These are phyloP conservation scores for Citeromyces siamensis DNA, from an alignment of 1,139 yeast species.

Conservation along the genomic window DNA sequence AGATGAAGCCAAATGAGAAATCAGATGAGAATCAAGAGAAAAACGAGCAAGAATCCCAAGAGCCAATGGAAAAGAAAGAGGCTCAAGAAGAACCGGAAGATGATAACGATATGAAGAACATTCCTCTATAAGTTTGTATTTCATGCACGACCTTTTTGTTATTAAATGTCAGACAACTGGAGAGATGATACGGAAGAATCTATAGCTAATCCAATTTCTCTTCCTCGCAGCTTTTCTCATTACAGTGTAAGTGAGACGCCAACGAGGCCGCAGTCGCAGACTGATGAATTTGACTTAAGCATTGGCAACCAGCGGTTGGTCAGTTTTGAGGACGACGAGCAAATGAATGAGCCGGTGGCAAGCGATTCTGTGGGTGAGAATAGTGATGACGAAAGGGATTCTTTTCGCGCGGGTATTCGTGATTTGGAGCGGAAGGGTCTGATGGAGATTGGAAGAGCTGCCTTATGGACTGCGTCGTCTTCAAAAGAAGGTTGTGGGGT, in stretches of 20 bases:
- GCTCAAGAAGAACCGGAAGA: slow-evolving; percentile 6
- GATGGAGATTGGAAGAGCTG: slow-evolving; percentile 68
- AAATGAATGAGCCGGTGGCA: neutral
- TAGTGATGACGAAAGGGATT: neutral
- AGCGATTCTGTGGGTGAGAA: neutral
- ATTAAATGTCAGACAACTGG: slow-evolving; percentile 1
- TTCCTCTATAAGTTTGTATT: neutral
- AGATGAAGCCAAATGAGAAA: no score
- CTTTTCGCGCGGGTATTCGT: slow-evolving; percentile 28
- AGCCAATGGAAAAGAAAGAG: slow-evolving; percentile 4
- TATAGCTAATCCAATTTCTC: neutral
- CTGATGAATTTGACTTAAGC: neutral
- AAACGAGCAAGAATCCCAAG: no score
- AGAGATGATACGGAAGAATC: neutral
- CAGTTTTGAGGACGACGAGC: neutral
- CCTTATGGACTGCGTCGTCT: slow-evolving; percentile 80
- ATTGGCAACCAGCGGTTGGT: neutral
- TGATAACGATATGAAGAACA: slow-evolving; percentile 5
- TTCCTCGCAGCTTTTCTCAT: neutral
- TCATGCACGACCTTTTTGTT: neutral
- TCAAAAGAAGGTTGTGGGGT: slow-evolving; percentile 65
- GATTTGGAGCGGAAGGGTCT: slow-evolving; percentile 44
- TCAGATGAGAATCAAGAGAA: no score
- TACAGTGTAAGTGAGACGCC: slow-evolving; percentile 2
- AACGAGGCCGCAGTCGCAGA: neutral